phyloP scores from a whole-genome alignment of 768 basidiomycete species.

The Tricholomella constricta region DNA sequence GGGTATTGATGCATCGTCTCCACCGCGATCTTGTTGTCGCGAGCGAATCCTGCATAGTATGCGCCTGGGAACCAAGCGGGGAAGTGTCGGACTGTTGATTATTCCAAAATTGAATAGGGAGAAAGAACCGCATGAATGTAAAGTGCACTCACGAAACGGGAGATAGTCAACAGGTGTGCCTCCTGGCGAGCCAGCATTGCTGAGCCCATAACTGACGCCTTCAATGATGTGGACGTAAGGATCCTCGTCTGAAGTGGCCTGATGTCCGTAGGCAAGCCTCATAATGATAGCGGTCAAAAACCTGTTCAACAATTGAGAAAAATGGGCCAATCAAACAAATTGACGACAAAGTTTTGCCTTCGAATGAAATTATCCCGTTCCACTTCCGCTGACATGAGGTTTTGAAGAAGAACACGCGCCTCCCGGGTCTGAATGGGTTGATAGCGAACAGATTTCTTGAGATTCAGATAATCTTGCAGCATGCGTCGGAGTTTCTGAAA shows the following conservation, averaged over 20 bases:
- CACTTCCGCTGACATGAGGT: constrained; percentile 26
- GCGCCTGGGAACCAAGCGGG: constrained; percentile 37
- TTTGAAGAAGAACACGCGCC: constrained; percentile 29
- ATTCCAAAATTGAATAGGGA: neutral
- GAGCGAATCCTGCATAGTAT: constrained; percentile 21
- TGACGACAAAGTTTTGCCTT: neutral
- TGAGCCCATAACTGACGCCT: constrained; percentile 24
- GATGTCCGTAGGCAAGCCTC: constrained; percentile 33
- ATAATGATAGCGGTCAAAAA: constrained; percentile 23
- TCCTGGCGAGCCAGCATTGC: constrained; percentile 24
- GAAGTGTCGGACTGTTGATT: constrained; percentile 27
- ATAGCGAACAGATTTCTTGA: constrained; percentile 13
- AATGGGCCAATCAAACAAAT: neutral
- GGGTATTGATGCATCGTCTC: constrained; percentile 31
- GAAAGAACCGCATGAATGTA: neutral
- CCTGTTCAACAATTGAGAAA: neutral
- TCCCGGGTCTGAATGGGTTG: constrained; percentile 23
- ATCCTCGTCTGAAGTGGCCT: constrained; percentile 33
- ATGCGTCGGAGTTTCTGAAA: constrained; percentile 25
- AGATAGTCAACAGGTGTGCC: constrained; percentile 17
- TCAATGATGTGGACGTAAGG: constrained; percentile 37
- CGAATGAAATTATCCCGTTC: neutral
- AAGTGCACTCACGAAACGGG: constrained; percentile 24
- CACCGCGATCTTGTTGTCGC: constrained; percentile 3
- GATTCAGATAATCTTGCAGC: constrained; percentile 27